These are phyloP conservation scores for Saturnispora sekii DNA, from an alignment of 805 yeast species.

Conservation along the genomic window DNA sequence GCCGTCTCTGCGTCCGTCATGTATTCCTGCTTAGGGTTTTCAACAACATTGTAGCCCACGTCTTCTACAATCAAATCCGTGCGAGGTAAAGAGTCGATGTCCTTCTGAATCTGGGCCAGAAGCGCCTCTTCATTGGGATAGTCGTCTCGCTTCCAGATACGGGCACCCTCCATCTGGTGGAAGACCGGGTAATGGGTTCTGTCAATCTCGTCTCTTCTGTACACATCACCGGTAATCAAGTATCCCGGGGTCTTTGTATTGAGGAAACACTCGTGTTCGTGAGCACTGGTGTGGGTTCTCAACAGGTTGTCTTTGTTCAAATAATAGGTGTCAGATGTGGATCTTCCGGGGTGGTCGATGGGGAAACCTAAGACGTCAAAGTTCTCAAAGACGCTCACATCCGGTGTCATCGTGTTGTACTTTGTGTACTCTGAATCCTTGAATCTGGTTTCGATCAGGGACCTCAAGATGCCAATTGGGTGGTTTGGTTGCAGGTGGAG, in stretches of 20 bases:
- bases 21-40: slow-evolving; percentile 72
- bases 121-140: slow-evolving; percentile 24
- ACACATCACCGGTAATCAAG: slow-evolving; percentile 91
- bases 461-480: slow-evolving; percentile 81
- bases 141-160: slow-evolving; percentile 60
- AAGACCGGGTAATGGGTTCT: slow-evolving; percentile 94
- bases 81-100: slow-evolving; percentile 55
- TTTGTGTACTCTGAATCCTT: slow-evolving; percentile 60
- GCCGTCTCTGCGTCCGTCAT: slow-evolving; percentile 64
- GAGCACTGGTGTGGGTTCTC: slow-evolving; percentile 96
- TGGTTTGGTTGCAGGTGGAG: slow-evolving; percentile 68
- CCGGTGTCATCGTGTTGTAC: slow-evolving; percentile 74
- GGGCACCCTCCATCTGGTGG: slow-evolving; percentile 96
- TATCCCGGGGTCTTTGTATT: slow-evolving; percentile 69
- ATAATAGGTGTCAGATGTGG: slow-evolving; percentile 88
- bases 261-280: slow-evolving; percentile 78
- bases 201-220: slow-evolving; percentile 91
- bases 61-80: slow-evolving; percentile 73
- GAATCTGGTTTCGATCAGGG: slow-evolving; percentile 62
- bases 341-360: slow-evolving; percentile 84
- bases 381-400: slow-evolving; percentile 72
- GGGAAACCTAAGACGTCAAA: slow-evolving; percentile 93
- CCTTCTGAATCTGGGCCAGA: slow-evolving; percentile 39
- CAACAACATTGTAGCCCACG: slow-evolving; percentile 40
- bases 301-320: slow-evolving; percentile 61